These are phyloP conservation scores for Eucalyptus coolabah DNA, from an alignment of 345 rosid species.

Conservation along the genomic window DNA sequence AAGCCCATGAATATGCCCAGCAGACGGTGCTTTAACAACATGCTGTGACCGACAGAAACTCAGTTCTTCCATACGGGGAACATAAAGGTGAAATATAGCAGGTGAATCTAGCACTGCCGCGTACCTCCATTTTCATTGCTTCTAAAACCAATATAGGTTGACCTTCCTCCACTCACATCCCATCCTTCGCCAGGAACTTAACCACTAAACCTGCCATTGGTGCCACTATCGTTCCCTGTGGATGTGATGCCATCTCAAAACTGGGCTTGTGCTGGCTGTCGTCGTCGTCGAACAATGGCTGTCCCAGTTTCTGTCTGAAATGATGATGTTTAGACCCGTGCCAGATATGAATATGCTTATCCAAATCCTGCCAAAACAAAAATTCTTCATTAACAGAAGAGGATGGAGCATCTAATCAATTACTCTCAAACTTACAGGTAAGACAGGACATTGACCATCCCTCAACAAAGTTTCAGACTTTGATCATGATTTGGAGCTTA, in stretches of 20 bases:
- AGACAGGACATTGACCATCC: too few relatives aligned
- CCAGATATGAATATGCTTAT: too few relatives aligned
- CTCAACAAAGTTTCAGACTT: too few relatives aligned
- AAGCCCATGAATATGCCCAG: slow-evolving; percentile 66
- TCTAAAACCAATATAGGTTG: slow-evolving; percentile 81
- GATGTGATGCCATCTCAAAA: slow-evolving; percentile 35
- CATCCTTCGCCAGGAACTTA: slow-evolving; percentile 68
- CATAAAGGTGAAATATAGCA: neutral
- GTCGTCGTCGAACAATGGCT: slow-evolving; percentile 34
- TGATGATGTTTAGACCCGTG: slow-evolving; percentile 22
- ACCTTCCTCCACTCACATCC: slow-evolving; percentile 58
- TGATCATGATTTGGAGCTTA: too few relatives aligned
- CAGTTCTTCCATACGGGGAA: neutral
- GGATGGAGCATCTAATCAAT: too few relatives aligned
- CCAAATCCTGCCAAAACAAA: too few relatives aligned
- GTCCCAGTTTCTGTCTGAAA: slow-evolving; percentile 54
- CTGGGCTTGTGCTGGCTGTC: slow-evolving; percentile 31
- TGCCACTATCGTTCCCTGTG: slow-evolving; percentile 63
- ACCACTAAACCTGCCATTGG: slow-evolving; percentile 98
- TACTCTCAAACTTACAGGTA: too few relatives aligned
- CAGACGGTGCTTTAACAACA: slow-evolving; percentile 67
- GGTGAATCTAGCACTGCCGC: neutral
- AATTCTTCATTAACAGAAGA: too few relatives aligned
- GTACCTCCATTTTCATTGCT: slow-evolving; percentile 99
- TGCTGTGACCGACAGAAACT: slow-evolving; percentile 28